A percentile compares a stretch with the other conserved stretches of the same genome.
Evolutionary conservation across 2,329 filamentous ascomycete genomes (phyloP).

Genomic region (Fusarium mexicanum): DNA sequence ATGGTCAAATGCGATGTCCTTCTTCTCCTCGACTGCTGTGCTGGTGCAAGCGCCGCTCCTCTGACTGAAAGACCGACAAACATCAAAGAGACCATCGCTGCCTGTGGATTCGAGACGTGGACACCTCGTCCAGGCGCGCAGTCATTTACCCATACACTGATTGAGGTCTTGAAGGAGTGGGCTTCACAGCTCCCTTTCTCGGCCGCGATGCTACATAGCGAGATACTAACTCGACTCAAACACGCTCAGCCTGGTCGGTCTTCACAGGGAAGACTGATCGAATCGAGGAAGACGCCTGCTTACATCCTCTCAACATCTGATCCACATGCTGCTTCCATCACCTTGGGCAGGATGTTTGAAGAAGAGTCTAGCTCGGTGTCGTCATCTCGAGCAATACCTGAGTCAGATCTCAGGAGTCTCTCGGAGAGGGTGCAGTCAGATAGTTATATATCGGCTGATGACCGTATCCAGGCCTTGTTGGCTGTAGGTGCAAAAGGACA

Average conservation of each 20-base stretch:
- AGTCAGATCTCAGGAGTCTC: constrained; percentile 28
- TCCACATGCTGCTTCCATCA: constrained; percentile 40
- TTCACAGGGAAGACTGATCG: constrained; percentile 34
- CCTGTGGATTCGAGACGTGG: constrained; percentile 43
- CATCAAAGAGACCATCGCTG: constrained; percentile 43
- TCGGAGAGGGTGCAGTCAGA: constrained; percentile 38
- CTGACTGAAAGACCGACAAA: constrained; percentile 40
- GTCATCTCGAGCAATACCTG: constrained; percentile 37
- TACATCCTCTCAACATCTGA: constrained; percentile 42
- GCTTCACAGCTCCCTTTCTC: constrained; percentile 40
- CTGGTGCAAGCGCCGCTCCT: constrained; percentile 41
- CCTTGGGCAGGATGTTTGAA: constrained; percentile 31
- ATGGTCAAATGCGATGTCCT: constrained; percentile 42
- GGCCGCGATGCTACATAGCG: constrained; percentile 42
- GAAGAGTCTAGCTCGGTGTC: constrained; percentile 32
- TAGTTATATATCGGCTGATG: constrained; percentile 32
- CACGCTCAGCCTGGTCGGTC: constrained; percentile 39
- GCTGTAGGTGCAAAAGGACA: constrained; percentile 36
- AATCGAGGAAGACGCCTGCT: constrained; percentile 41
- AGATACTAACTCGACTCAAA: constrained; percentile 41
- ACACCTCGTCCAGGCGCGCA: constrained; percentile 38
- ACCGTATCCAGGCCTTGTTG: constrained; percentile 37
- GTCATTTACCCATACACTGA: constrained; percentile 41
- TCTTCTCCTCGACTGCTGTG: constrained; percentile 40
- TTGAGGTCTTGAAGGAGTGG: constrained; percentile 42